Base-by-base conservation (phyloP, 129 eudicot species). In the Flaveria ramosissima region DNA sequence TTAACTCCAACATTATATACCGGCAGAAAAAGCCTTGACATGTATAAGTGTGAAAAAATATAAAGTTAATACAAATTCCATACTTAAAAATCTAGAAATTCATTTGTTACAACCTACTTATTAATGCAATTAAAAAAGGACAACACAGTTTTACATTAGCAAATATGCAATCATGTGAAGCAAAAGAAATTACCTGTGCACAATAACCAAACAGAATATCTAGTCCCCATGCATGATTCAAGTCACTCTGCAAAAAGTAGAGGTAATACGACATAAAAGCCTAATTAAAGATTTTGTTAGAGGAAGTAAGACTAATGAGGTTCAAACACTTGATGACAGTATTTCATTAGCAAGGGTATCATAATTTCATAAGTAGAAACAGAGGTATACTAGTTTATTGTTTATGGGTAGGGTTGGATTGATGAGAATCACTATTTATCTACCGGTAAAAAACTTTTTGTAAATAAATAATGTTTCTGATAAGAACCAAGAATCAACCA, bases 221-320 rank as follows among this genome's bases (percentile, higher is more conserved):
- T 41, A 93, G 84, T 20, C 98, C 98, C 98, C 98, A 93, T 57
- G 96, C 98, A 79, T 93, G 98, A 77, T 88, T 85, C 85, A 88
- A 88, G 81, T 93, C 97, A 66, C 88, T 93, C 98, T 93, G 92
- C 74, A 27, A 60, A 20, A 20, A n/a, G 77, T 61, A 62, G 41
- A 47, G 56, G 19, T n/a, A 7, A 78, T 59, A 57, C 12, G 41
- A 12, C 69, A 77, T 77, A 68, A 68, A 7, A 57, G 17, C 36
- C 43, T 0, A 36, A 65, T 70, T 59, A 46, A 78, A 71, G 21
- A 78, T 47, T 69, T 76, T 20, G 66, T 17, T 9, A 30, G 6
- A 7, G 6, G 52, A 50, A 24, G 59, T 24, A 21, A 74, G 46
- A 74, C 14, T 45, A 12, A 62, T 71, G 27, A 51, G 26, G 43